phyloP scores from a whole-genome alignment of 2,329 filamentous ascomycete species.

The Colletotrichum spinosum region DNA sequence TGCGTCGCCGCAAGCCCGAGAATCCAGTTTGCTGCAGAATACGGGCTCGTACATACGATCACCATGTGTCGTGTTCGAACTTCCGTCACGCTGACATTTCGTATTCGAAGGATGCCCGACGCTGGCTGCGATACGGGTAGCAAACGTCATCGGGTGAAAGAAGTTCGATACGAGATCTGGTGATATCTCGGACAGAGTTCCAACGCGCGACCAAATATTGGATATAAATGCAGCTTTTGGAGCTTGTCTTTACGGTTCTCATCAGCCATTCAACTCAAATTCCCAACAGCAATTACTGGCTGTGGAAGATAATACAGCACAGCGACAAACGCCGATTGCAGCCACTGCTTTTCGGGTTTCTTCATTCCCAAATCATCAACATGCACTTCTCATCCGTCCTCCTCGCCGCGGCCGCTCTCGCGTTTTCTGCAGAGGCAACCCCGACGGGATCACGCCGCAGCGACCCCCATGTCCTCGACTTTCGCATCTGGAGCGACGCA shows the following conservation, averaged over 20 bases:
- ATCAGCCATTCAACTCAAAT: too few species aligned
- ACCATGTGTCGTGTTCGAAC: constrained; percentile 18
- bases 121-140: too few species aligned
- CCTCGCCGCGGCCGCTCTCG: neutral
- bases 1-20: constrained; percentile 11
- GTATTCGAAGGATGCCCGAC: neutral
- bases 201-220: too few species aligned
- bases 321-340: too few species aligned
- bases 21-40: constrained; percentile 16
- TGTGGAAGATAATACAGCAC: too few species aligned
- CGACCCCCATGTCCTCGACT: constrained; percentile 19
- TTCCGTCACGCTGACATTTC: constrained; percentile 20
- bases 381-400: constrained; percentile 7
- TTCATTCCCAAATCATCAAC: neutral
- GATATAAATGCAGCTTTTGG: too few species aligned
- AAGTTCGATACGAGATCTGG: too few species aligned
- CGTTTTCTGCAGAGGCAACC: constrained; percentile 17
- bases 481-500: constrained; percentile 26
- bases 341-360: too few species aligned
- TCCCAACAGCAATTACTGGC: too few species aligned
- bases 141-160: too few species aligned
- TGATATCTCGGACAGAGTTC: too few species aligned
- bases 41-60: constrained; percentile 18
- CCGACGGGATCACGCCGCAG: neutral
- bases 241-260: too few species aligned